Base-by-base conservation (phyloP, 306 rosid genomes). In the Cicer chorassanicum region DNA sequence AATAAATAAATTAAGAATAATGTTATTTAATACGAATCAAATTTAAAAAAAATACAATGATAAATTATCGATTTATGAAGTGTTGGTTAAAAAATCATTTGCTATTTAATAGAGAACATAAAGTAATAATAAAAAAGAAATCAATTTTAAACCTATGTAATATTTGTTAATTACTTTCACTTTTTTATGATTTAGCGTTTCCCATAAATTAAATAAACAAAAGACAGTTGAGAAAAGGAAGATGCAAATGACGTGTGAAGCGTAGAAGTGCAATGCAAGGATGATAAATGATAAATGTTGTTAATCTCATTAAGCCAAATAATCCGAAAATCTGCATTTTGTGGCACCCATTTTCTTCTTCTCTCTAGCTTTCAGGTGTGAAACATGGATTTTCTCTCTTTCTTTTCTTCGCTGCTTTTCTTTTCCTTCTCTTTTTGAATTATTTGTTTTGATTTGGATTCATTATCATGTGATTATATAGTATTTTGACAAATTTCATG, bases 311-410 rank as follows among this genome's bases (percentile, higher is more conserved):
- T 63, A 8, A 39, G 9, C 68, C 8, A 14, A 4, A 34, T 4
- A 60, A 60, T 10, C 65, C 5, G 8, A 29, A 60, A 60, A 60
- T 16, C 44, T 2, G 21, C 9, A 9, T 12, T 29, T 12, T 61
- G 43, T 36, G 14, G 18, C 45, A 38, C 18, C 11, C 42, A 57
- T 21, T 57, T 8, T 62, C 1, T 8, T 61, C 29, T 8, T 6
- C 18, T 4, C 36, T 65, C 34, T 40, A 39, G 11, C 38, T 43
- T 66, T 45, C 9, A 66, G 72, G 72, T 66, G 56, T 66, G 56
- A 44, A 3, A 21, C 12, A 7, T 10, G 0, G 4, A 67, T 45
- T 67, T 29, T 6, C 16, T 40, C 50, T 38, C 45, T 65, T 21
- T 44, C 11, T 5, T 44, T 10, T 9, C n/a, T n/a, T n/a, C n/a